A percentile compares a stretch with the other conserved stretches of the same genome.
Evolutionary conservation across 495 filamentous ascomycete genomes (phyloP).

Genomic region (Cladorrhinum samala): DNA sequence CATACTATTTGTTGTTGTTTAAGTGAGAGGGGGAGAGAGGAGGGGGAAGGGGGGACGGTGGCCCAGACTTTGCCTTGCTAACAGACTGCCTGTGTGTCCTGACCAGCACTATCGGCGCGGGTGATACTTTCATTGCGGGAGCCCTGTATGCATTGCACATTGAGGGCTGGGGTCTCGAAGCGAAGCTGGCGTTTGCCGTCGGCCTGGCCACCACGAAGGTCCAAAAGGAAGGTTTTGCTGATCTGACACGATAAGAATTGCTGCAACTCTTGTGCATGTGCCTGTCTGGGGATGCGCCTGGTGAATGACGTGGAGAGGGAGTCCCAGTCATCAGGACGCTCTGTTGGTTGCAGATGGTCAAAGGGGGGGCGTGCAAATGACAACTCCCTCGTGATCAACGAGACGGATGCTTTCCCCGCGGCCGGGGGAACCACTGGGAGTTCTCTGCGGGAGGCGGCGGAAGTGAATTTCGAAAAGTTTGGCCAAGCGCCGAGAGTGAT

Average conservation of each 20-base stretch:
- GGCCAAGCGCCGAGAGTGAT: slow-evolving; percentile 8
- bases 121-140: slow-evolving; percentile 70
- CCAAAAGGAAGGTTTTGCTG: slow-evolving; percentile 56
- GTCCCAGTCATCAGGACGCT: background rate
- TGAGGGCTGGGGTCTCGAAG: slow-evolving; percentile 43
- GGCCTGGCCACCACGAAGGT: slow-evolving; percentile 64
- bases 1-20: background rate
- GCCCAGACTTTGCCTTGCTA: slow-evolving; percentile 14
- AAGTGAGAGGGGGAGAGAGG: too few relatives aligned
- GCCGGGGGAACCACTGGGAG: slow-evolving; percentile 15
- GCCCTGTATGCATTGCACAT: slow-evolving; percentile 56
- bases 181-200: slow-evolving; percentile 56
- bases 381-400: slow-evolving; percentile 16
- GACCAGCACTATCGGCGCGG: slow-evolving; percentile 60
- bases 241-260: slow-evolving; percentile 31
- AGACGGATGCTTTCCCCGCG: slow-evolving; percentile 24
- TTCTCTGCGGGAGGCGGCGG: background rate
- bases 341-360: background rate
- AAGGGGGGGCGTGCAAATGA: slow-evolving; percentile 5
- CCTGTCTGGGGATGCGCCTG: slow-evolving; percentile 6
- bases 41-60: too few relatives aligned
- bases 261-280: slow-evolving; percentile 8
- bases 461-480: background rate
- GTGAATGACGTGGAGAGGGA: background rate
- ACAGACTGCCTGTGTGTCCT: slow-evolving; percentile 4